Percentiles rank a stretch among this genome's conserved stretches.
These are phyloP conservation scores for Kockovaella imperatae DNA, from an alignment of 768 basidiomycete genomes.

Conservation along the genomic window DNA sequence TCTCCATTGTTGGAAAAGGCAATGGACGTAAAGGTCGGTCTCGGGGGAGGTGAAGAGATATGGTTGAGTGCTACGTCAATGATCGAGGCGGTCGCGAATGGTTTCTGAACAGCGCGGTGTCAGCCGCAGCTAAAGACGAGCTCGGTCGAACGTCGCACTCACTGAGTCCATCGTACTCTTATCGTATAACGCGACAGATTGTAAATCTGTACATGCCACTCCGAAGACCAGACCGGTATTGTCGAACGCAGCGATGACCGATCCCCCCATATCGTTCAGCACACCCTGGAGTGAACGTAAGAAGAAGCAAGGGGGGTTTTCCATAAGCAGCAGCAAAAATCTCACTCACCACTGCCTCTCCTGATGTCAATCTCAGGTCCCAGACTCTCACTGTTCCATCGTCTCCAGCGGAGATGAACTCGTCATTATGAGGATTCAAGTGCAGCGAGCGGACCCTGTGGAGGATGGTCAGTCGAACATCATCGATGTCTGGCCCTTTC, in stretches of 20 bases:
- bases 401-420: conserved; percentile 87
- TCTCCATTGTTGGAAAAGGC: conserved; percentile 85
- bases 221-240: conserved; percentile 33
- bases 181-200: conserved; percentile 34
- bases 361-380: conserved; percentile 84
- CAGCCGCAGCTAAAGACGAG: neutral
- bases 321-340: neutral
- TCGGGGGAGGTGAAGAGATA: conserved; percentile 75
- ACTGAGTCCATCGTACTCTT: conserved; percentile 27
- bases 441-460: conserved; percentile 74
- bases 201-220: conserved; percentile 31
- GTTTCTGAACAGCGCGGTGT: conserved; percentile 48
- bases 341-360: conserved; percentile 59
- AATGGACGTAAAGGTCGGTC: conserved; percentile 83
- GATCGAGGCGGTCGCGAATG: conserved; percentile 74
- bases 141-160: conserved; percentile 3
- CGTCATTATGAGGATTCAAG: conserved; percentile 85
- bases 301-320: neutral
- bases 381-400: conserved; percentile 94
- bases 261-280: conserved; percentile 38
- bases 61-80: conserved; percentile 69
- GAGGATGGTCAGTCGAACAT: neutral
- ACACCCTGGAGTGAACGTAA: conserved; percentile 18
- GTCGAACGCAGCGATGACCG: conserved; percentile 36
- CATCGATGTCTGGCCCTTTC: neutral